phyloP scores from a whole-genome alignment of 1,284 basidiomycete genomes.

The Taiwanofungus camphoratus region DNA sequence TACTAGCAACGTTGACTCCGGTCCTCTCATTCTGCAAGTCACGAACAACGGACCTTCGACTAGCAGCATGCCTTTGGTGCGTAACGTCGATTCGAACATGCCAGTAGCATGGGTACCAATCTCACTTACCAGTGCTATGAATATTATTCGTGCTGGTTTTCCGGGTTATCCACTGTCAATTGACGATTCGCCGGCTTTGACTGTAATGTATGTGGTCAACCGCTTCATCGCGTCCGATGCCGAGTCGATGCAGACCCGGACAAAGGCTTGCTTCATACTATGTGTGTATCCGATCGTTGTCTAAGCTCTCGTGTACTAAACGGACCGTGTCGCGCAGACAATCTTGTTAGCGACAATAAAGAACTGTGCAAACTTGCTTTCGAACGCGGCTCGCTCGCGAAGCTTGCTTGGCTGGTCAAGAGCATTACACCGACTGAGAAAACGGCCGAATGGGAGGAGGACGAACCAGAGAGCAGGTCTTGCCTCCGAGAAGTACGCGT shows the following conservation, averaged over 20 bases:
- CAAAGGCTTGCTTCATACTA: slow-evolving; percentile 66
- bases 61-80: slow-evolving; percentile 66
- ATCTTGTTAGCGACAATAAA: slow-evolving; percentile 67
- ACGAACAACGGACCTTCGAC: slow-evolving; percentile 49
- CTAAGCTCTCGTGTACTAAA: background rate
- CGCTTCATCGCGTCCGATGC: slow-evolving; percentile 42
- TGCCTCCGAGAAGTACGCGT: slow-evolving; percentile 56
- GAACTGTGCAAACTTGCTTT: slow-evolving; percentile 59
- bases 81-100: slow-evolving; percentile 10
- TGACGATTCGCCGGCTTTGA: slow-evolving; percentile 43
- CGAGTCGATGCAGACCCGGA: slow-evolving; percentile 38
- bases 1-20: slow-evolving; percentile 28
- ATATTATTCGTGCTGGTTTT: slow-evolving; percentile 46
- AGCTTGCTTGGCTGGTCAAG: slow-evolving; percentile 43
- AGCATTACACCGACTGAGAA: slow-evolving; percentile 44
- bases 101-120: background rate
- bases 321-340: slow-evolving; percentile 51
- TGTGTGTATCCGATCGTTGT: slow-evolving; percentile 38
- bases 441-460: slow-evolving; percentile 43
- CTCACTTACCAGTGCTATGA: slow-evolving; percentile 40
- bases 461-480: slow-evolving; percentile 56
- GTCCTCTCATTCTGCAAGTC: slow-evolving; percentile 49
- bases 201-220: slow-evolving; percentile 59
- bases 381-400: slow-evolving; percentile 53
- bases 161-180: slow-evolving; percentile 19